These are phyloP conservation scores for Pelargonium myrrhifolium DNA, from an alignment of 441 rosid species.

Conservation along the genomic window DNA sequence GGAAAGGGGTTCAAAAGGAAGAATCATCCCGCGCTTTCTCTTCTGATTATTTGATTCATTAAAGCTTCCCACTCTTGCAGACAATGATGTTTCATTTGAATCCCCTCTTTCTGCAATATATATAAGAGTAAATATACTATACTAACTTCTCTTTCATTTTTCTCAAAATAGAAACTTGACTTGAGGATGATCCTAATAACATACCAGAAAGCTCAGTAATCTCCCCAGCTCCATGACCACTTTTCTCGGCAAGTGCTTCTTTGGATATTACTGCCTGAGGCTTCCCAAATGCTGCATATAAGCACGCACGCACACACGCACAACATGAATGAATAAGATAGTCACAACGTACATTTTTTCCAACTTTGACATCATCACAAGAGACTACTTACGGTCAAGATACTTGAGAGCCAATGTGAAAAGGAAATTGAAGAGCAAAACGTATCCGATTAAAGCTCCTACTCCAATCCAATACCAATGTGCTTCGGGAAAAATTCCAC, in stretches of 20 bases:
- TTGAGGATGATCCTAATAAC: constrained; percentile 7
- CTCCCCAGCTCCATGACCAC: constrained; percentile 9
- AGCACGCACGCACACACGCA: too few species aligned
- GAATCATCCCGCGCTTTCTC: constrained; percentile 65
- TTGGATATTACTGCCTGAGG: constrained; percentile 40
- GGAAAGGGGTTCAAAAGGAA: constrained; percentile 77
- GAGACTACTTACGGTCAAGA: constrained; percentile 41
- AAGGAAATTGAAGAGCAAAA: constrained; percentile 40
- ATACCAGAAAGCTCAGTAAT: constrained; percentile 29
- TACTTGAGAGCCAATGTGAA: constrained; percentile 47
- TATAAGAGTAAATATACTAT: neutral
- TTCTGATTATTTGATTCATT: constrained; percentile 5
- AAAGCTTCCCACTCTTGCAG: constrained; percentile 19
- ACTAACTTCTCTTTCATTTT: too few species aligned
- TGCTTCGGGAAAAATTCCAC: constrained; percentile 40
- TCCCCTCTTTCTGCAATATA: constrained; percentile 5
- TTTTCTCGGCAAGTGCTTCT: constrained; percentile 24
- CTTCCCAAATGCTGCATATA: constrained; percentile 60
- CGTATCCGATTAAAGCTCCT: constrained; percentile 45
- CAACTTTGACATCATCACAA: neutral
- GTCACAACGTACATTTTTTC: neutral
- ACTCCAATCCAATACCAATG: constrained; percentile 76
- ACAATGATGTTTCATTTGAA: neutral
- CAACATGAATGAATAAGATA: too few species aligned
- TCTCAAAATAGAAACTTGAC: too few species aligned